These are phyloP conservation scores for Wallacemonas collosoma DNA, from an alignment of 208 protist genomes.

Conservation along the genomic window DNA sequence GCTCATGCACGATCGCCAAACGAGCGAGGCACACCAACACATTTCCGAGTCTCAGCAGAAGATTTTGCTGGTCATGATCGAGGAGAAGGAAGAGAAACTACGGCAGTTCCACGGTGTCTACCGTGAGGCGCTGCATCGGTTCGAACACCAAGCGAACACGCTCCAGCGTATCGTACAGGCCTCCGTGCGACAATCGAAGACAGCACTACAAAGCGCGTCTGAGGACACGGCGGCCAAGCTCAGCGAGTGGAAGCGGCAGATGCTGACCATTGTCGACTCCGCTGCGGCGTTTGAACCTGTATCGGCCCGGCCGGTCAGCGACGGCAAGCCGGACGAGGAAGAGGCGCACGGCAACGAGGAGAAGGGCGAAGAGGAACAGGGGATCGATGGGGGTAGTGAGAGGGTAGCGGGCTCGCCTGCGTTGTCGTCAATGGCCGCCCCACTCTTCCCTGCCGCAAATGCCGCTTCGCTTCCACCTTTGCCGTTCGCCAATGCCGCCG, in stretches of 20 bases:
- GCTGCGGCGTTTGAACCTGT: slow-evolving; percentile 9
- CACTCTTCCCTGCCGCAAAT: not conserved
- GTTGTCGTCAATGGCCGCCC: not conserved
- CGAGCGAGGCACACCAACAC: slow-evolving; percentile 70
- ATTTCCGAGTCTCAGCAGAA: slow-evolving; percentile 78
- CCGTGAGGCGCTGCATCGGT: slow-evolving; percentile 71
- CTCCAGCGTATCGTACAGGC: slow-evolving; percentile 67
- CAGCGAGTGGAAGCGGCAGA: slow-evolving; percentile 45
- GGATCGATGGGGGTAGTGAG: not conserved
- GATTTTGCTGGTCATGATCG: slow-evolving; percentile 59
- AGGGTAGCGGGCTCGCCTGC: not conserved
- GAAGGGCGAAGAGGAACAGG: not conserved
- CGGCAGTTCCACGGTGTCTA: slow-evolving; percentile 68
- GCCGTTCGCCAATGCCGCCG: not conserved
- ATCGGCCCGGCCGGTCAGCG: not conserved
- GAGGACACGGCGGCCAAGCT: slow-evolving; percentile 40
- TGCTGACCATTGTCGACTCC: slow-evolving; percentile 34
- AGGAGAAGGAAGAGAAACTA: slow-evolving; percentile 78
- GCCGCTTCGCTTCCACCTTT: too few species aligned
- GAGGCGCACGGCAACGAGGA: not conserved
- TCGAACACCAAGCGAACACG: slow-evolving; percentile 58
- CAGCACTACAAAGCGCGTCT: slow-evolving; percentile 34
- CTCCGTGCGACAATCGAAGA: slow-evolving; percentile 44
- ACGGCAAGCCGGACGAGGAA: not conserved
- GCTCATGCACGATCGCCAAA: slow-evolving; percentile 69